Conservation (phyloP, 169 alveolate genomes). For the Plasmodium blacklocki region DNA sequence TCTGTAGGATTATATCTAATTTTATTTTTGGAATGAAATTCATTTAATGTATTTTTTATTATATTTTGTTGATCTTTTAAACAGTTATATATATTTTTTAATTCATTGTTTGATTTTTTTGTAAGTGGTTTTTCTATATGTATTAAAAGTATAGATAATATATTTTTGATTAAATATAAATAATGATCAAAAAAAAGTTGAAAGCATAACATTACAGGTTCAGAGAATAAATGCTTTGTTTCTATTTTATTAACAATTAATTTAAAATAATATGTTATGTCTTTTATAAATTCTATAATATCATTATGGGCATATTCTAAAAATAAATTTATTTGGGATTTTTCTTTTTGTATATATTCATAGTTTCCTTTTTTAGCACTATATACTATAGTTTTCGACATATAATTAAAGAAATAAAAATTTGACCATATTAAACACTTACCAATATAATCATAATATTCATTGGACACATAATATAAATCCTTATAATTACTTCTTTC, state of each 20-base stretch:
- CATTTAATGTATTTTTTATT: background rate
- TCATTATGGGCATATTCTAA: background rate
- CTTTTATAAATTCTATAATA: slow-evolving; percentile 15
- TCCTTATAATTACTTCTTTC: background rate
- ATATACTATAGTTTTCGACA: slow-evolving; percentile 6
- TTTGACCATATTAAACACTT: background rate
- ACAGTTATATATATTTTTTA: background rate
- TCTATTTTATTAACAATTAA: slow-evolving; percentile 10
- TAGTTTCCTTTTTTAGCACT: background rate
- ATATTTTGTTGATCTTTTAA: background rate
- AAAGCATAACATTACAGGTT: slow-evolving; percentile 18
- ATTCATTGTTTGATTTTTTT: background rate
- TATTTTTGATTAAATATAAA: background rate
- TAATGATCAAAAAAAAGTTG: slow-evolving; percentile 42
- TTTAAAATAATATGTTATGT: slow-evolving; percentile 8
- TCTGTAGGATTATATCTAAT: background rate
- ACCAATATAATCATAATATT: slow-evolving; percentile 16
- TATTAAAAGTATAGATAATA: background rate
- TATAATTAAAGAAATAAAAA: slow-evolving; percentile 15
- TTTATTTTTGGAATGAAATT: slow-evolving; percentile 8
- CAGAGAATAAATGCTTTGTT: slow-evolving; percentile 10
- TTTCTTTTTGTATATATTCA: slow-evolving; percentile 1
- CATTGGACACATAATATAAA: slow-evolving; percentile 15
- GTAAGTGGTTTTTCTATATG: slow-evolving; percentile 5
- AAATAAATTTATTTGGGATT: slow-evolving; percentile 4